These are phyloP conservation scores for Closterium sp. DNA, from an alignment of 139 green algal genomes.

Conservation along the genomic window DNA sequence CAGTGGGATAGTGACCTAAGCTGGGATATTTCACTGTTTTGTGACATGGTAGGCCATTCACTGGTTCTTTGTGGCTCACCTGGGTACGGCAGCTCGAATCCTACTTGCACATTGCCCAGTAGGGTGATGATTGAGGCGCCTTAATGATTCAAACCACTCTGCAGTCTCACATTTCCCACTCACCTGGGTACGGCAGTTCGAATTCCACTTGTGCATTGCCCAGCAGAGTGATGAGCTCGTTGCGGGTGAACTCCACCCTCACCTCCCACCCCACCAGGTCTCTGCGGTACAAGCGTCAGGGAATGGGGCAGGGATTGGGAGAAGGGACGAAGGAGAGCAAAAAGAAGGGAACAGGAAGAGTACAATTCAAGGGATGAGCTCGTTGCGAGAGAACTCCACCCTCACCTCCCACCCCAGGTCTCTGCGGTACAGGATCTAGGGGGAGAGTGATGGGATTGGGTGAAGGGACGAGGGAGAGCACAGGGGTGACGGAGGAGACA, in stretches of 20 bases:
- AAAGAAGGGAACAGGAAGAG: not conserved
- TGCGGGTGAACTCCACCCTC: not conserved
- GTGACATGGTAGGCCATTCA: too few species aligned
- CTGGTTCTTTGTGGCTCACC: not conserved
- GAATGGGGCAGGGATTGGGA: not conserved
- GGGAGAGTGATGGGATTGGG: not conserved
- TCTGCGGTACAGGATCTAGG: too few species aligned
- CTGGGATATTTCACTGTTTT: too few species aligned
- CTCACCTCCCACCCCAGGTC: slow-evolving; percentile 8
- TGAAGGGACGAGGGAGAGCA: not conserved
- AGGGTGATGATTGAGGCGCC: too few species aligned
- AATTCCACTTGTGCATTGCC: not conserved
- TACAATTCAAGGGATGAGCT: not conserved
- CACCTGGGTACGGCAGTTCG: not conserved
- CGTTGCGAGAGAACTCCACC: not conserved
- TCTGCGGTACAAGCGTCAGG: not conserved
- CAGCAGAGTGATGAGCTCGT: not conserved
- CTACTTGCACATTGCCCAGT: not conserved
- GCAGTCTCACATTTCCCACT: too few species aligned
- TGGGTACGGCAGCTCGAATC: not conserved
- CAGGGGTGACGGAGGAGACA: not conserved
- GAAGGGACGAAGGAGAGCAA: not conserved
- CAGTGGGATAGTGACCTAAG: too few species aligned
- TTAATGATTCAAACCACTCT: too few species aligned
- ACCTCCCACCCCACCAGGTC: not conserved